Evolutionary conservation across 2,329 filamentous ascomycete genomes (phyloP).

Genomic region (Cadophora sp.): DNA sequence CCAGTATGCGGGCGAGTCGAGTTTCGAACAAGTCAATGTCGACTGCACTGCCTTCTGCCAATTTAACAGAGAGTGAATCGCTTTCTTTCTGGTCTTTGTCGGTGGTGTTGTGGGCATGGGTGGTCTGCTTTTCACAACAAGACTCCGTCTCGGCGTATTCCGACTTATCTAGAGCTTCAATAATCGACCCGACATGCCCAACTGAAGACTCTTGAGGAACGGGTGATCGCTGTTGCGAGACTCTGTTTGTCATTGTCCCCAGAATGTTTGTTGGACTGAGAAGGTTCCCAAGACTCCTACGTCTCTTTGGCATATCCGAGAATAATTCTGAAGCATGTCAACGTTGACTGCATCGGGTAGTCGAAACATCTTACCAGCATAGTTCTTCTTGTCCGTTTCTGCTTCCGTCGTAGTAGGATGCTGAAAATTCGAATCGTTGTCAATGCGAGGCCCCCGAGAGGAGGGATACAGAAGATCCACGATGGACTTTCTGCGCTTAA

Average conservation of each 20-base stretch:
- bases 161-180: not conserved
- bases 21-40: slow-evolving; percentile 19
- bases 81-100: no score
- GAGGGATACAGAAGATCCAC: slow-evolving; percentile 29
- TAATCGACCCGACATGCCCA: not conserved
- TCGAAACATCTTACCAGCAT: slow-evolving; percentile 8
- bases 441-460: slow-evolving; percentile 17
- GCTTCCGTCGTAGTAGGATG: not conserved
- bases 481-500: slow-evolving; percentile 30
- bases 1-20: slow-evolving; percentile 20
- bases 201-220: not conserved
- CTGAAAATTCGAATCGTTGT: not conserved
- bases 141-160: not conserved
- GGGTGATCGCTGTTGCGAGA: slow-evolving; percentile 22
- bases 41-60: slow-evolving; percentile 11
- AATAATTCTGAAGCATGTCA: slow-evolving; percentile 16
- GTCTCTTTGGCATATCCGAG: slow-evolving; percentile 22
- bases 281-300: slow-evolving; percentile 37
- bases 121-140: not conserved
- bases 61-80: not conserved
- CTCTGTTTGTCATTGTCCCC: slow-evolving; percentile 34
- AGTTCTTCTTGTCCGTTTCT: not conserved
- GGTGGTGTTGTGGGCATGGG: not conserved
- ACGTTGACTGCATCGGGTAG: not conserved
- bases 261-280: slow-evolving; percentile 32